Evolutionary conservation across 768 basidiomycete genomes (phyloP).

Genomic region (Astraeus odoratus): DNA sequence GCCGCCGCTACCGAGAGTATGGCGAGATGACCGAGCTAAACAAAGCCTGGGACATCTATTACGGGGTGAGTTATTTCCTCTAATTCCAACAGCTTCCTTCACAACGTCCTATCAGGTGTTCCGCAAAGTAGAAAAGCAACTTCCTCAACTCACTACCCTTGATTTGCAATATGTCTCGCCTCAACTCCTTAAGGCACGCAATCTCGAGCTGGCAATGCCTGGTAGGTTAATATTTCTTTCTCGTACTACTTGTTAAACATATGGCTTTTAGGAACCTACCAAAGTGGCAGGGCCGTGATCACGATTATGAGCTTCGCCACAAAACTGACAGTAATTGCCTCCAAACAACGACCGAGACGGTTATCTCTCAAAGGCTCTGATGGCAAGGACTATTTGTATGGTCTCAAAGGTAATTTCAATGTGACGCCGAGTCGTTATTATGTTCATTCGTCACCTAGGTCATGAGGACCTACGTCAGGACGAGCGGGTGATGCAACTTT

Average conservation of each 20-base stretch:
- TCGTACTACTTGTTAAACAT: neutral
- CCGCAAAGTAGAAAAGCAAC: conserved; percentile 91
- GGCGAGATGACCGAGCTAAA: conserved; percentile 88
- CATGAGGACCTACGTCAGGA: conserved; percentile 99
- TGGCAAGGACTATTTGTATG: conserved; percentile 87
- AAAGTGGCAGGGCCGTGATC: conserved; percentile 77
- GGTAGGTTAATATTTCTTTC: conserved; percentile 38
- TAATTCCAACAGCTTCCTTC: conserved; percentile 1
- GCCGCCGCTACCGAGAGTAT: conserved; percentile 76
- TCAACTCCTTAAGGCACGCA: conserved; percentile 76
- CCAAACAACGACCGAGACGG: conserved; percentile 93
- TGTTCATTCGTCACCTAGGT: conserved; percentile 39
- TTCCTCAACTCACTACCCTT: conserved; percentile 81
- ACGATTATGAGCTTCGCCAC: conserved; percentile 80
- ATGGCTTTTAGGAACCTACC: conserved; percentile 71
- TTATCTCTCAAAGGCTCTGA: conserved; percentile 84
- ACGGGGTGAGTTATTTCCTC: conserved; percentile 51
- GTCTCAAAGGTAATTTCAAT: conserved; percentile 65
- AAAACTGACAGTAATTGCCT: conserved; percentile 88
- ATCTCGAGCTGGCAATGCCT: conserved; percentile 93
- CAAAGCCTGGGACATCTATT: conserved; percentile 99
- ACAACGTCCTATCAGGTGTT: conserved; percentile 57
- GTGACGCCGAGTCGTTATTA: neutral
- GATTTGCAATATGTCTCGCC: conserved; percentile 98
- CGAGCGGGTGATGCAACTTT: conserved; percentile 98